Percentiles rank a stretch among this genome's conserved stretches.
phyloP scores from a whole-genome alignment of 495 filamentous ascomycete species.

The Penicillium lagena region DNA sequence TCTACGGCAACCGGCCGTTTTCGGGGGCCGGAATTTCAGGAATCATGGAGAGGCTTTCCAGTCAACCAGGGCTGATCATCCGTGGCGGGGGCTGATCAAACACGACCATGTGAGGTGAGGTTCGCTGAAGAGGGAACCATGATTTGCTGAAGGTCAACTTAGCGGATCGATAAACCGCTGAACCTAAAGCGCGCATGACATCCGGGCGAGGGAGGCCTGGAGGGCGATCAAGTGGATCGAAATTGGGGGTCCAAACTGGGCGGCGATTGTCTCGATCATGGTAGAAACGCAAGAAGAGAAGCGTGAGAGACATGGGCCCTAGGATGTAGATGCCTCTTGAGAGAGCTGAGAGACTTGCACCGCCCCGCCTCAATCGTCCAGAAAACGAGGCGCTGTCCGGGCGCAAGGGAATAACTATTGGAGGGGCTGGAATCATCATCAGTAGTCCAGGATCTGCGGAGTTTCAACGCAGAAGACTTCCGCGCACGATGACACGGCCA shows the following conservation, averaged over 20 bases:
- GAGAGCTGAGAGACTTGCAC: too few species aligned
- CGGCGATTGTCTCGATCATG: neutral
- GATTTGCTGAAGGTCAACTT: constrained; percentile 24
- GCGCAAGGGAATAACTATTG: constrained; percentile 3
- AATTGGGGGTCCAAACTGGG: constrained; percentile 3
- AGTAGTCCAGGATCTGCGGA: neutral
- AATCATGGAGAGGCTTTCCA: neutral
- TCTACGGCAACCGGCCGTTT: neutral
- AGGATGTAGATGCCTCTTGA: too few species aligned
- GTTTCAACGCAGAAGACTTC: constrained; percentile 15
- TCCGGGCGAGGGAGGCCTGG: constrained; percentile 10
- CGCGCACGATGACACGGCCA: constrained; percentile 15
- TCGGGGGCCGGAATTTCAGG: neutral
- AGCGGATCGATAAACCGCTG: constrained; percentile 35
- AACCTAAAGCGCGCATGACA: constrained; percentile 38
- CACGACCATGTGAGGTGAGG: neutral
- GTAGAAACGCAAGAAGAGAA: too few species aligned
- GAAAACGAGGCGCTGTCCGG: too few species aligned
- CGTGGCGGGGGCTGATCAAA: constrained; percentile 3
- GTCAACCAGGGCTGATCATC: constrained; percentile 17
- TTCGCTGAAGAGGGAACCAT: constrained; percentile 7
- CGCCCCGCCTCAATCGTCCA: too few species aligned
- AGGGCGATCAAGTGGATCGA: constrained; percentile 20
- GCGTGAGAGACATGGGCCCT: too few species aligned
- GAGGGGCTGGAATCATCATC: neutral